Evolutionary conservation across 805 yeast genomes (phyloP).

Genomic region (Schwanniomyces vanrijiae): DNA sequence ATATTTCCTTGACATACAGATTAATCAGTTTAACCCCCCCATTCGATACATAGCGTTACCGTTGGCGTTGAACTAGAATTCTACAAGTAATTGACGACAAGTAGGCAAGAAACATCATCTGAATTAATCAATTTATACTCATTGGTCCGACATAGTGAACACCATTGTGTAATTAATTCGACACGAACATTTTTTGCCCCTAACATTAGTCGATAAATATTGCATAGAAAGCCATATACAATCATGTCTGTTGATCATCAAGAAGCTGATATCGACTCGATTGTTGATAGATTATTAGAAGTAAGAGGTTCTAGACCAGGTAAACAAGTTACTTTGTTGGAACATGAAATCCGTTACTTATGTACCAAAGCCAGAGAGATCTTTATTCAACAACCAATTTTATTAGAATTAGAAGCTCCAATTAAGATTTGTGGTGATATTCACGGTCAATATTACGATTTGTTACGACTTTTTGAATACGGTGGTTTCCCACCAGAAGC

Average conservation of each 20-base stretch:
- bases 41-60: not conserved
- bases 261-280: constrained; percentile 95
- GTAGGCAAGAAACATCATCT: not conserved
- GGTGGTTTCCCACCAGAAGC: constrained; percentile 99
- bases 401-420: constrained; percentile 95
- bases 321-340: constrained; percentile 90
- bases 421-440: constrained; percentile 97
- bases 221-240: constrained; percentile 6
- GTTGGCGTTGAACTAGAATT: not conserved
- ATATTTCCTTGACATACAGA: not conserved
- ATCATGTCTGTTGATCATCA: constrained; percentile 32
- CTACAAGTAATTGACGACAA: not conserved
- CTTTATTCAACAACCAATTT: constrained; percentile 95
- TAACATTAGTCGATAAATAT: not conserved
- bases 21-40: not conserved
- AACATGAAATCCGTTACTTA: constrained; percentile 89
- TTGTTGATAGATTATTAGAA: constrained; percentile 93
- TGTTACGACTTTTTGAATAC: constrained; percentile 91
- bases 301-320: constrained; percentile 99
- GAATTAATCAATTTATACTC: not conserved
- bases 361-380: constrained; percentile 98
- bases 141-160: not conserved
- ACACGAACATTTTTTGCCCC: constrained; percentile 1
- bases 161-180: not conserved
- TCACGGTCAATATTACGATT: constrained; percentile 97